These are phyloP conservation scores for Aspergillus sp. DNA, from an alignment of 2,329 filamentous ascomycete genomes.

Conservation along the genomic window DNA sequence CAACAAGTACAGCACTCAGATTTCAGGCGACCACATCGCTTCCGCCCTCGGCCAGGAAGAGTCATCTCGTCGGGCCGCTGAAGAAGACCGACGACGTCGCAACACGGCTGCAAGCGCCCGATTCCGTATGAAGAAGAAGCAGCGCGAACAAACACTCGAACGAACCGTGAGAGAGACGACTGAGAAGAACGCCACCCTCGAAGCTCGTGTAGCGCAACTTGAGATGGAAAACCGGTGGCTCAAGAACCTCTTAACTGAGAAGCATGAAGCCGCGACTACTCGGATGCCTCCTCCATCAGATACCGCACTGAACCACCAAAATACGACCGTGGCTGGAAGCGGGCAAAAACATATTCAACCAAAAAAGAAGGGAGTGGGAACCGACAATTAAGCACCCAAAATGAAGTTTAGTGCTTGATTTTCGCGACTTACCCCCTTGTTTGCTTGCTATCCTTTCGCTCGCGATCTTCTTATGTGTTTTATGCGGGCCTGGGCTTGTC, in stretches of 20 bases:
- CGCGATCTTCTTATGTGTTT: constrained; percentile 14
- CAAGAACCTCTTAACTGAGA: constrained; percentile 79
- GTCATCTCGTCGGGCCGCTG: constrained; percentile 72
- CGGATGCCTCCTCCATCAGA: constrained; percentile 31
- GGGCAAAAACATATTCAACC: constrained; percentile 45
- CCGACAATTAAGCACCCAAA: constrained; percentile 31
- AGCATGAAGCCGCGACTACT: constrained; percentile 59
- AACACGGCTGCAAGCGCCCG: constrained; percentile 88
- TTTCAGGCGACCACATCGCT: constrained; percentile 46
- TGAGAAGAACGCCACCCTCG: constrained; percentile 75
- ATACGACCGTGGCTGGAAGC: constrained; percentile 22
- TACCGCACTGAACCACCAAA: constrained; percentile 28
- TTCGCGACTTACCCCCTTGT: not conserved
- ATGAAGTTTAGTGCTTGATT: constrained; percentile 13
- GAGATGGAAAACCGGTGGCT: constrained; percentile 84
- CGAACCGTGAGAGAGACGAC: constrained; percentile 80
- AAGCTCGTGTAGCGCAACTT: constrained; percentile 75
- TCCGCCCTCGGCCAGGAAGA: constrained; percentile 67
- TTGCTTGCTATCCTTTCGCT: constrained; percentile 17
- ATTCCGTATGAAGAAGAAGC: constrained; percentile 95
- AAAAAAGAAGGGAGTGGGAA: constrained; percentile 46
- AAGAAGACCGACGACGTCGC: constrained; percentile 86
- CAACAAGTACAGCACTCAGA: constrained; percentile 46
- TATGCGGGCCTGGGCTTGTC: not conserved
- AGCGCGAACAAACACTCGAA: constrained; percentile 84